Conservation (phyloP, 768 basidiomycete genomes). For the Mycena amicta region DNA sequence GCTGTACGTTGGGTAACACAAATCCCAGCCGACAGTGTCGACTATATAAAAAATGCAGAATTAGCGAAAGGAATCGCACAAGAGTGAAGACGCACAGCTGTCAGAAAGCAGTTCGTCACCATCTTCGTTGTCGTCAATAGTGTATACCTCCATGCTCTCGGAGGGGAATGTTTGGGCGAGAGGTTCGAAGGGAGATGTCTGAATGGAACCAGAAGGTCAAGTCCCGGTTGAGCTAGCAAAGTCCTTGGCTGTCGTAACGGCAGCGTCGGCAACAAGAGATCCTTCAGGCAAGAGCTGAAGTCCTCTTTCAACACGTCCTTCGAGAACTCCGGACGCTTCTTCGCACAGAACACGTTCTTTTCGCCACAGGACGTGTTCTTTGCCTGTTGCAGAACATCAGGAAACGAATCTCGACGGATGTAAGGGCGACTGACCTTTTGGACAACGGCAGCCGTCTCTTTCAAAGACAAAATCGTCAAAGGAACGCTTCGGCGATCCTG, state of each 20-base stretch:
- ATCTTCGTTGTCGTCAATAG: too few relatives aligned
- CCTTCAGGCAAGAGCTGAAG: conserved; percentile 59
- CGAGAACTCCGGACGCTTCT: conserved; percentile 47
- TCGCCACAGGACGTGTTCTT: too few relatives aligned
- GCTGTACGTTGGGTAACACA: too few relatives aligned
- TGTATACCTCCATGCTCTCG: too few relatives aligned
- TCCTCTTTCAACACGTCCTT: conserved; percentile 60
- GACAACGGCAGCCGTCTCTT: conserved; percentile 45
- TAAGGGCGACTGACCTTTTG: conserved; percentile 42
- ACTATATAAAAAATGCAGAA: too few relatives aligned
- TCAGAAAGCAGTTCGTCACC: too few relatives aligned
- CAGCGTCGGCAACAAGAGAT: conserved; percentile 53
- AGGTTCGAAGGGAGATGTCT: too few relatives aligned
- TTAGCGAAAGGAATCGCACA: too few relatives aligned
- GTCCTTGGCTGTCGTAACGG: conserved; percentile 49
- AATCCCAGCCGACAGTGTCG: too few relatives aligned
- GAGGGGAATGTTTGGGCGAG: too few relatives aligned
- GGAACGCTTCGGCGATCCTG: conserved; percentile 45
- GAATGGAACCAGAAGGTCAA: too few relatives aligned
- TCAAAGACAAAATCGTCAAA: conserved; percentile 30
- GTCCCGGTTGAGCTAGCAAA: conserved; percentile 53
- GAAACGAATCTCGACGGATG: conserved; percentile 10
- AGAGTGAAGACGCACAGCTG: too few relatives aligned
- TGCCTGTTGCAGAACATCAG: conserved; percentile 31
- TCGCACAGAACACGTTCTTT: conserved; percentile 64